Conservation (phyloP, 108 stramenopile genomes). For the Mediolabrus comicus region DNA sequence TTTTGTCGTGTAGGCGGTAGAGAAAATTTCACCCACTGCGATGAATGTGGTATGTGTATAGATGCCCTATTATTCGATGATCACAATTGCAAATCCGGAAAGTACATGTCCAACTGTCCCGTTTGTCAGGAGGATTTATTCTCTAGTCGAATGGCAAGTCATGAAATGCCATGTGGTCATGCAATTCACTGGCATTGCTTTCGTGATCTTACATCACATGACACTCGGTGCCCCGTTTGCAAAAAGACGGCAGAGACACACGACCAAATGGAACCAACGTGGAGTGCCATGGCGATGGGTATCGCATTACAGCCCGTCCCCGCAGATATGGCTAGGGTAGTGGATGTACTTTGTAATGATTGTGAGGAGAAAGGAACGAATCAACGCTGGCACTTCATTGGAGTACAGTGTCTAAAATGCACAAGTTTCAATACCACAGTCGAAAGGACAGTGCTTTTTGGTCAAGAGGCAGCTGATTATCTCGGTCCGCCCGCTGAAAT, state of each 20-base stretch:
- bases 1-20: conserved; percentile 89
- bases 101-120: conserved; percentile 90
- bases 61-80: conserved; percentile 74
- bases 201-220: conserved; percentile 69
- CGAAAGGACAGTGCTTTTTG: conserved; percentile 67
- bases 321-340: conserved; percentile 76
- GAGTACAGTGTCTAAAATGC: conserved; percentile 72
- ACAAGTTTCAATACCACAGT: conserved; percentile 80
- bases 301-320: conserved; percentile 82
- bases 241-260: conserved; percentile 90
- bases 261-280: conserved; percentile 82
- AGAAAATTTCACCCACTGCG: conserved; percentile 82
- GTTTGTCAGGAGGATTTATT: conserved; percentile 91
- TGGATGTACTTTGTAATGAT: conserved; percentile 83
- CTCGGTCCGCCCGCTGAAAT: conserved; percentile 41
- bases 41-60: conserved; percentile 91
- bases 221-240: conserved; percentile 84
- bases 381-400: conserved; percentile 83
- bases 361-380: conserved; percentile 65
- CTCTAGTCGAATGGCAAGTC: conserved; percentile 61
- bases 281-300: conserved; percentile 79
- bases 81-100: conserved; percentile 86
- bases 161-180: conserved; percentile 54
- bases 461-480: conserved; percentile 76
- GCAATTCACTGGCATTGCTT: conserved; percentile 73